A percentile compares a stretch with the other conserved stretches of the same genome.
These are phyloP conservation scores for Diaporthe sp. DNA, from an alignment of 2,329 filamentous ascomycete species.

Conservation along the genomic window DNA sequence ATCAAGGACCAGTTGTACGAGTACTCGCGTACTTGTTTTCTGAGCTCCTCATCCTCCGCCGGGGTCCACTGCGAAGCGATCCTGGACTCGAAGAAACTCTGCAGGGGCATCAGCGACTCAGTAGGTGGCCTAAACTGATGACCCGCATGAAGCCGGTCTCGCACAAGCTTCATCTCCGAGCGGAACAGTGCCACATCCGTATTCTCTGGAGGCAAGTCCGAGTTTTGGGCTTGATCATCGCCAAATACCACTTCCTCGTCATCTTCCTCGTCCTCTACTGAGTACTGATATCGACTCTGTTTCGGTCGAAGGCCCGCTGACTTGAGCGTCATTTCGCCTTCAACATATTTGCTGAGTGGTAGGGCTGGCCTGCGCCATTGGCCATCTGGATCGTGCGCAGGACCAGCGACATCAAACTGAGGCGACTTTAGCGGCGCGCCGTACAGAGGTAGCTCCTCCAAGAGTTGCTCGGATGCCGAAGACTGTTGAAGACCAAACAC, in stretches of 20 bases:
- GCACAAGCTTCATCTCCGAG: conserved; percentile 87
- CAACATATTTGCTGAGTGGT: conserved; percentile 87
- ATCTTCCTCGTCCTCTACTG: conserved; percentile 74
- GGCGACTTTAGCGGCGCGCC: conserved; percentile 71
- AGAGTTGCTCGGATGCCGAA: conserved; percentile 77
- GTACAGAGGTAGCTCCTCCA: conserved; percentile 86
- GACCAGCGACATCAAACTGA: conserved; percentile 64
- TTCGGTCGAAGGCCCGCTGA: conserved; percentile 75
- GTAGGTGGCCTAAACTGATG: conserved; percentile 95
- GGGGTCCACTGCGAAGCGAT: conserved; percentile 91
- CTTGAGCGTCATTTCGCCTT: conserved; percentile 80
- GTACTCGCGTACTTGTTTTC: conserved; percentile 86
- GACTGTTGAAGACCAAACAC: conserved; percentile 82
- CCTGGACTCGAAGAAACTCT: conserved; percentile 89
- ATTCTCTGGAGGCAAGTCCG: conserved; percentile 72
- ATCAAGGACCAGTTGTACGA: conserved; percentile 99
- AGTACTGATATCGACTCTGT: conserved; percentile 84
- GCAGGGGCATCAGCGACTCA: conserved; percentile 89
- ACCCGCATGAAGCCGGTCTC: conserved; percentile 88
- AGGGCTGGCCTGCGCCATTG: conserved; percentile 81
- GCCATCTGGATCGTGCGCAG: conserved; percentile 74
- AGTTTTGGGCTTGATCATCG: conserved; percentile 41
- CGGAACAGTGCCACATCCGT: conserved; percentile 88
- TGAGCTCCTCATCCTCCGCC: conserved; percentile 90
- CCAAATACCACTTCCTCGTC: conserved; percentile 54